phyloP scores from a whole-genome alignment of 345 rosid species.

The Xanthoceras sorbifolium region DNA sequence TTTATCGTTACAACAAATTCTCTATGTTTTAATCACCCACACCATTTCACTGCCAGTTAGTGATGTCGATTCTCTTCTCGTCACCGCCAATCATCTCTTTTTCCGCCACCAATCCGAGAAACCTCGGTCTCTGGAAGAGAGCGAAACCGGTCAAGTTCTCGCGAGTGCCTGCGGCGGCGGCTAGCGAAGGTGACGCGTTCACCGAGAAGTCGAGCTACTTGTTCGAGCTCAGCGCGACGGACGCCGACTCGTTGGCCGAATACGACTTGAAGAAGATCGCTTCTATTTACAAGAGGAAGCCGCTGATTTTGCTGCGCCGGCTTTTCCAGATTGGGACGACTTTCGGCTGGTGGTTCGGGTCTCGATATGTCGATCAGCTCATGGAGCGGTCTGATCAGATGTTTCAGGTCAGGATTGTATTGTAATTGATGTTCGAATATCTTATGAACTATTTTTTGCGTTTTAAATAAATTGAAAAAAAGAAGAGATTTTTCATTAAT shows the following conservation, averaged over 20 bases:
- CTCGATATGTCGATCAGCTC: slow-evolving; percentile 61
- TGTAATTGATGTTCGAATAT: neutral
- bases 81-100: slow-evolving; percentile 33
- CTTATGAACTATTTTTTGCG: neutral
- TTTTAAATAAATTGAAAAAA: too few species aligned
- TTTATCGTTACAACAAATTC: neutral
- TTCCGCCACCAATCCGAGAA: slow-evolving; percentile 49
- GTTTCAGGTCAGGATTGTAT: slow-evolving; percentile 60
- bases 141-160: slow-evolving; percentile 28
- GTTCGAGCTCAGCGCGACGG: slow-evolving; percentile 60
- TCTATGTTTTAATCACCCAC: too few species aligned
- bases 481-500: too few species aligned
- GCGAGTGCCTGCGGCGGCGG: slow-evolving; percentile 22
- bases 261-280: slow-evolving; percentile 56
- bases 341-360: slow-evolving; percentile 77
- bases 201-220: slow-evolving; percentile 86
- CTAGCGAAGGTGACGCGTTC: slow-evolving; percentile 60
- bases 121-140: neutral
- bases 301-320: slow-evolving; percentile 69
- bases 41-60: neutral
- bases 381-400: slow-evolving; percentile 64
- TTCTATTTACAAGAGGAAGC: slow-evolving; percentile 60
- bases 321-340: slow-evolving; percentile 67
- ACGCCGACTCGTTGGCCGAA: slow-evolving; percentile 61
- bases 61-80: slow-evolving; percentile 26